Conservation (phyloP, 2,329 filamentous ascomycete species). For the Clonostachys sp. region DNA sequence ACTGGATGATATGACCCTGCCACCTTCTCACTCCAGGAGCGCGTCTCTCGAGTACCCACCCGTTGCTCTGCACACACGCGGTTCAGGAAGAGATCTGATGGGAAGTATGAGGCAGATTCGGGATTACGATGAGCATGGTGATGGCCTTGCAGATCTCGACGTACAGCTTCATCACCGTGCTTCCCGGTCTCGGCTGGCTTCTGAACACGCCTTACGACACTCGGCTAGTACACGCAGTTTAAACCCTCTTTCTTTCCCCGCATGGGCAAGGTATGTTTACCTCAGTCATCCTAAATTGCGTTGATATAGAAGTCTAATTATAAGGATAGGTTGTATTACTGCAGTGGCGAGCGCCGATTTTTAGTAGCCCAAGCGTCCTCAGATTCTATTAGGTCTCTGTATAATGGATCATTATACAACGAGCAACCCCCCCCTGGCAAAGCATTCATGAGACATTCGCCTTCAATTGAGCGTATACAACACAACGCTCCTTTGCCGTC, state of each 20-base stretch:
- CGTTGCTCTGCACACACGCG: conserved; percentile 33
- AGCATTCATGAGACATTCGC: too few relatives aligned
- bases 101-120: conserved; percentile 40
- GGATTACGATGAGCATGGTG: conserved; percentile 60
- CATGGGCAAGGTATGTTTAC: conserved; percentile 38
- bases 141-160: conserved; percentile 57
- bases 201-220: conserved; percentile 48
- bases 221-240: conserved; percentile 45
- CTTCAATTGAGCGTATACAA: too few relatives aligned
- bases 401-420: conserved; percentile 23
- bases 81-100: conserved; percentile 23
- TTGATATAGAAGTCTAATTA: too few relatives aligned
- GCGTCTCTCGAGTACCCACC: conserved; percentile 46
- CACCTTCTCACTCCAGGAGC: conserved; percentile 30
- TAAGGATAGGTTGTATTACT: conserved; percentile 56
- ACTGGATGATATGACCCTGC: conserved; percentile 29
- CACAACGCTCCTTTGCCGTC: too few relatives aligned
- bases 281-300: too few relatives aligned
- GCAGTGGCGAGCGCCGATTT: conserved; percentile 55
- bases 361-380: conserved; percentile 39
- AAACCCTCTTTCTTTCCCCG: conserved; percentile 37
- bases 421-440: conserved; percentile 28
- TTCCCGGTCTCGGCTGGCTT: conserved; percentile 48
- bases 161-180: conserved; percentile 41
- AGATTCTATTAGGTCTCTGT: conserved; percentile 39